Base-by-base conservation (phyloP, 2,329 filamentous ascomycete genomes). In the Ophiostoma tasmaniense region DNA sequence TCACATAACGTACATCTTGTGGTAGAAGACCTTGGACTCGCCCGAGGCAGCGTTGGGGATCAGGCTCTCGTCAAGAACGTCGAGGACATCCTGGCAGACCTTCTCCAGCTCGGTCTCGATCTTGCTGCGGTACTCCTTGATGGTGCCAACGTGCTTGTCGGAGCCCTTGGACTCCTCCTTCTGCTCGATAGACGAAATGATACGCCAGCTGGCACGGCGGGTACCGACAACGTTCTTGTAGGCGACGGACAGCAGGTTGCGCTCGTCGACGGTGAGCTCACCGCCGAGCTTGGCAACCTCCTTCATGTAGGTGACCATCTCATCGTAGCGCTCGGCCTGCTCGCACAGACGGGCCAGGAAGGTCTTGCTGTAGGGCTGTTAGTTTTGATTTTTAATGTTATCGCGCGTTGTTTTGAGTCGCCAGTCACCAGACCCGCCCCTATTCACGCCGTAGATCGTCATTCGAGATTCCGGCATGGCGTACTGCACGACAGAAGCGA, bases 251-350 rank as follows among this genome's bases (percentile, higher is more conserved):
- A 99, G 90, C 74, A 99, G 91, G 85, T 98, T 98, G 82, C 94
- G 92, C 89, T 99, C 95, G 81, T 98, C 94, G 76, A 98, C 94
- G 74, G 89, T 90, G 78, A 94, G 89, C 82, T 93, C 91, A 77
- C 87, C 86, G 75, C 85, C 87, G 76, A 89, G 81, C 85, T 97
- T 96, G 82, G 94, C 94, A 78, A 98, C 94, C 90, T 97, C 93
- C 92, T 98, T 98, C 95, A 98, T 98, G 86, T 94, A 97, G 80
- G 89, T 93, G 77, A 98, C 94, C 94, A 98, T 98, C 85, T 98
- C 95, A 94, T 99, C 94, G 85, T 99, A 99, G 80, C 94, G 94
- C 88, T 98, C 95, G 81, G 95, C 95, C 89, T 99, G 95, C 91
- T 98, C 95, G 87, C 95, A 98, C 81, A 99, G 93, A 85, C 95